Percentiles rank a stretch among this genome's conserved stretches.
phyloP scores from a whole-genome alignment of 805 yeast genomes.

The Lipomyces yamadae region DNA sequence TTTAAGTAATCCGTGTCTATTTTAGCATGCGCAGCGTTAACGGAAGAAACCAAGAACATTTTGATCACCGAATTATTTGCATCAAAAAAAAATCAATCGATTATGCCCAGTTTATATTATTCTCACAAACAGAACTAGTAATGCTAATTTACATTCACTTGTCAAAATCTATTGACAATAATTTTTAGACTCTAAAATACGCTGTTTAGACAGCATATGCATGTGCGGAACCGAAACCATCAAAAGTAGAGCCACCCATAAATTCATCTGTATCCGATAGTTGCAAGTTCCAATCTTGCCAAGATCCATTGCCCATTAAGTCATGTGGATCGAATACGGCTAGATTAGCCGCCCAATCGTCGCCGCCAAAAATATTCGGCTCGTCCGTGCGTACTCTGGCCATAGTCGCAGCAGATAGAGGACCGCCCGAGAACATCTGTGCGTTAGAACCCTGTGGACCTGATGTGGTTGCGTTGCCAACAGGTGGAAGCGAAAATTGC shows the following conservation, averaged over 20 bases:
- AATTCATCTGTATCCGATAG: not conserved
- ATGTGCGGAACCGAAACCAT: conserved; percentile 22
- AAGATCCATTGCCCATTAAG: conserved; percentile 17
- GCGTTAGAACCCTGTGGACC: not conserved
- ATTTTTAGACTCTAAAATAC: no score
- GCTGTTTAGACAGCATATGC: conserved; percentile 2
- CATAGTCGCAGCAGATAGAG: not conserved
- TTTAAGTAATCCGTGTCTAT: no score
- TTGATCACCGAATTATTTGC: no score
- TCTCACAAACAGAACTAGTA: no score
- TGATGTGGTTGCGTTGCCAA: not conserved
- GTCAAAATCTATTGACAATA: no score
- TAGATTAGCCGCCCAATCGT: conserved; percentile 14
- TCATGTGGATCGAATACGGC: conserved; percentile 19
- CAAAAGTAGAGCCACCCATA: conserved; percentile 5
- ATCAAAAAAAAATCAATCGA: no score
- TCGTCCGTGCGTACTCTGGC: not conserved
- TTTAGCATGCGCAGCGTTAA: no score
- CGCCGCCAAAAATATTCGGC: conserved; percentile 11
- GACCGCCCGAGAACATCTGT: not conserved
- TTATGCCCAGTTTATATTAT: no score
- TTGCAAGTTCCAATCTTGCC: conserved; percentile 10
- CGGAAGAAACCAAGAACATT: no score
- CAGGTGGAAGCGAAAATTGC: not conserved
- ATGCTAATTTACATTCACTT: no score